Base-by-base conservation (phyloP, 129 eudicot species). In the Ambrosia trifida region DNA sequence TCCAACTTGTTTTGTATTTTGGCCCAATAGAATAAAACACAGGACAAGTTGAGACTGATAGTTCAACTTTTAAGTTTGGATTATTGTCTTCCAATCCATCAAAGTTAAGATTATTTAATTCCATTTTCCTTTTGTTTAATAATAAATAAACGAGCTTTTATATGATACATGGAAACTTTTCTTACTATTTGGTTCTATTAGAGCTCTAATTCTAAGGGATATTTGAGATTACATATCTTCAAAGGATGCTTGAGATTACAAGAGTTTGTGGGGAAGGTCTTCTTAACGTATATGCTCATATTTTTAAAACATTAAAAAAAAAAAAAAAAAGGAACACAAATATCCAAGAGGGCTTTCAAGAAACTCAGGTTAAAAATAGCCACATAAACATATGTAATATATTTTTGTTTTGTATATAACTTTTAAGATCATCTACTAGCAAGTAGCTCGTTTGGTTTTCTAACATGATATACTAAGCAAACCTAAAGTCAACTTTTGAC, bases 401-500 rank as follows among this genome's bases (percentile, higher is more conserved):
- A 16, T 14, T 4, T 50, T 0, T 49, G 4, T 49, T 49, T 5
- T 14, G 8, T 5, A 50, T 16, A 50, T 4, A 24, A 24, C 57
- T 50, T 18, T 53, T 19, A 18, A 2, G 0, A 7, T 18, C 32
- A 7, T 53, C 60, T 53, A 53, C 13, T 10, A 16, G 1, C 5
- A 53, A 8, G 8, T 11, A 30, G 8, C 4, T 3, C 64, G 2
- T 57, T 4, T 11, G 3, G 3, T 13, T 33, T 30, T 24, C 4
- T 11, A 57, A 5, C 3, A n/a, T 60, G 12, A 2, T 61, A 33
- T 0, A 1, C 17, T 38, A 74, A 59, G 20, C 64, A 18, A 40
- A 36, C 33, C 17, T 60, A n/a, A 11, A 24, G 28, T 61, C 66
- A 77, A 14, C 63, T 62, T 61, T 61, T 77, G 64, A 41, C 50